Evolutionary conservation across 1,284 basidiomycete genomes (phyloP).

Genomic region (Leccinum pseudoinsigne): DNA sequence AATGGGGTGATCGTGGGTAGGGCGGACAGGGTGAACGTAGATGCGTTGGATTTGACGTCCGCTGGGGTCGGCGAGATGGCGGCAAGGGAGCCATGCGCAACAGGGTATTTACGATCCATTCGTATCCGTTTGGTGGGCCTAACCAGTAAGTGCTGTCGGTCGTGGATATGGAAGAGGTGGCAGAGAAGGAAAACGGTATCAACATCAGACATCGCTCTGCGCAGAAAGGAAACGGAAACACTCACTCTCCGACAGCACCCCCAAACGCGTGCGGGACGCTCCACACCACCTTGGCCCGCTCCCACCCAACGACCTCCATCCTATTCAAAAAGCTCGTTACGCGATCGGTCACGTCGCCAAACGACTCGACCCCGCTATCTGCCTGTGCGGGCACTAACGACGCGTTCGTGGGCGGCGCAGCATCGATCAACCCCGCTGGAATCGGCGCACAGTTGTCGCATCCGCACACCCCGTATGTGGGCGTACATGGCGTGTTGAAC

Average conservation of each 20-base stretch:
- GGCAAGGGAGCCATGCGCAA: slow-evolving; percentile 66
- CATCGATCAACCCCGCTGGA: slow-evolving; percentile 26
- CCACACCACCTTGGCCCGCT: slow-evolving; percentile 57
- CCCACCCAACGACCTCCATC: slow-evolving; percentile 61
- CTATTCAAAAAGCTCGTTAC: slow-evolving; percentile 63
- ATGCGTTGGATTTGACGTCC: slow-evolving; percentile 61
- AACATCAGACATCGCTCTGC: neutral
- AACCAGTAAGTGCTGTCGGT: slow-evolving; percentile 52
- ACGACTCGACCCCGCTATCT: slow-evolving; percentile 32
- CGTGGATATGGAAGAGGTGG: too few relatives aligned
- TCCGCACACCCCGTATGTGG: slow-evolving; percentile 70
- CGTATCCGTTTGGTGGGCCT: slow-evolving; percentile 62
- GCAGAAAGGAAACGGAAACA: neutral
- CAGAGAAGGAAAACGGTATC: neutral
- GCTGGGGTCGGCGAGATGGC: slow-evolving; percentile 61
- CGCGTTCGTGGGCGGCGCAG: slow-evolving; percentile 31
- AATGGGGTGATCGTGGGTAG: slow-evolving; percentile 42
- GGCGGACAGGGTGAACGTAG: slow-evolving; percentile 46
- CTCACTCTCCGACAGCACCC: slow-evolving; percentile 49
- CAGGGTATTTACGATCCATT: slow-evolving; percentile 64
- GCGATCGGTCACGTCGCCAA: slow-evolving; percentile 58
- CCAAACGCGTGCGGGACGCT: slow-evolving; percentile 79
- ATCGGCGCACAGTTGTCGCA: slow-evolving; percentile 53
- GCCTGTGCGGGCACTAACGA: slow-evolving; percentile 23
- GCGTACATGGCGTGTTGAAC: slow-evolving; percentile 58